Evolutionary conservation across 2,329 filamentous ascomycete species (phyloP), one percentile per base, ranked within the genome.

Genomic region (Balansia obtecta): DNA sequence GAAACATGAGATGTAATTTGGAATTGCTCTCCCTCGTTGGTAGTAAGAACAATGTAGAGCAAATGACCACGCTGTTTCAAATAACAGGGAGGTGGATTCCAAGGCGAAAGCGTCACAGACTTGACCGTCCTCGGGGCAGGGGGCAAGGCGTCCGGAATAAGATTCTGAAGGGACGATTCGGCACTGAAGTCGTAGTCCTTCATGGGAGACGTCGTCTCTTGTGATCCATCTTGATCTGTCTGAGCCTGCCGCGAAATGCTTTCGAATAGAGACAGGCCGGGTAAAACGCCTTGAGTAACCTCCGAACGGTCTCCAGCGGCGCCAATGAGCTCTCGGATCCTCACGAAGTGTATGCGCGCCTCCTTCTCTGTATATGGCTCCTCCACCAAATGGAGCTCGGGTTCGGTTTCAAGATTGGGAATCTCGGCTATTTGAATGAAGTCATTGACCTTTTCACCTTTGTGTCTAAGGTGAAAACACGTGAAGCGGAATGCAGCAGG

Each of bases 301-400:
- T 97, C 93, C 50, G 88, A 85, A 53, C 90, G 84, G 67, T 96
- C 82, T 41, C 89, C 89, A 41, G 91, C 83, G 59, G 91, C 91
- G 46, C 93, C 93, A 59, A 98, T 89, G 57, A 98, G 77, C 65
- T 98, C 93, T 55, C 93, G 80, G 54, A 95, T 85, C 57, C 93
- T 80, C 48, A 98, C 82, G 56, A 97, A 73, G 69, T 98, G 93
- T 75, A 98, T 86, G 57, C 94, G 84, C 32, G 93, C 91, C 71
- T 98, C 93, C 72, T 95, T 97, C 72, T 98, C 93, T 42, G 88
- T 98, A 68, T 98, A 98, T 44, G 94, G 88, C 63, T 98, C 93
- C 69, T 96, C 86, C 50, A 96, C 82, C 59, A 98, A 72, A 49
- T 77, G 79, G 52, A 96, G 77, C 61, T 90, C 85, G 37, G 90